phyloP scores from a whole-genome alignment of 306 rosid genomes.

The Clitoria ternatea region DNA sequence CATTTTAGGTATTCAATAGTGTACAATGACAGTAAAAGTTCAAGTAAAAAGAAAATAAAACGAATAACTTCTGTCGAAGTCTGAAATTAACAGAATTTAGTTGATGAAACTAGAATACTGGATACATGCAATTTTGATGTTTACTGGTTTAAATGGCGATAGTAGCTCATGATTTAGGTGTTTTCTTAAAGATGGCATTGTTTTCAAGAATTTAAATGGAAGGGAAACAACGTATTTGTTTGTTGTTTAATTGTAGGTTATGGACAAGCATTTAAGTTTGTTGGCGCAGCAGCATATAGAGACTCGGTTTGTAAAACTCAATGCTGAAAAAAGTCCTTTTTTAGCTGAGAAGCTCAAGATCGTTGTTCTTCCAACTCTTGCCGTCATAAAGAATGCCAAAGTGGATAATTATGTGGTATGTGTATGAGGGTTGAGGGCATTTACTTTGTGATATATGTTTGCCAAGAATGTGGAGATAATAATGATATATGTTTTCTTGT shows the following conservation, averaged over 20 bases:
- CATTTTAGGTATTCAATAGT: no score
- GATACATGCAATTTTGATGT: no score
- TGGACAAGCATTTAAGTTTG: constrained; percentile 81
- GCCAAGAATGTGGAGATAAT: not conserved
- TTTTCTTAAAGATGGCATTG: not conserved
- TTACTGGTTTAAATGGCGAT: not conserved
- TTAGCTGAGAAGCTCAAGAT: constrained; percentile 90
- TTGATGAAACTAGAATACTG: no score
- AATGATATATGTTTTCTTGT: not conserved
- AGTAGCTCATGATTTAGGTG: not conserved
- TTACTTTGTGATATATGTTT: not conserved
- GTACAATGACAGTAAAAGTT: no score
- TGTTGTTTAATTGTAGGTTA: constrained; percentile 54
- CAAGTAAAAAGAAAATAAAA: no score
- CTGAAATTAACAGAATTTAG: no score
- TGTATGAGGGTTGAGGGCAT: not conserved
- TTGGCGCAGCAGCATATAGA: constrained; percentile 89
- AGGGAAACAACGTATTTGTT: constrained; percentile 28
- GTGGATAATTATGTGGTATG: constrained; percentile 97
- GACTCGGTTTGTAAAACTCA: constrained; percentile 76
- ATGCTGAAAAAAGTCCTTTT: constrained; percentile 97
- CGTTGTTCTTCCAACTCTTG: constrained; percentile 85
- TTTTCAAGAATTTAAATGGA: not conserved
- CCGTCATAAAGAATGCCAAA: constrained; percentile 90
- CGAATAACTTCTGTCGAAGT: no score